Evolutionary conservation across 257 asterid species (phyloP).

Genomic region (Perilla frutescens): DNA sequence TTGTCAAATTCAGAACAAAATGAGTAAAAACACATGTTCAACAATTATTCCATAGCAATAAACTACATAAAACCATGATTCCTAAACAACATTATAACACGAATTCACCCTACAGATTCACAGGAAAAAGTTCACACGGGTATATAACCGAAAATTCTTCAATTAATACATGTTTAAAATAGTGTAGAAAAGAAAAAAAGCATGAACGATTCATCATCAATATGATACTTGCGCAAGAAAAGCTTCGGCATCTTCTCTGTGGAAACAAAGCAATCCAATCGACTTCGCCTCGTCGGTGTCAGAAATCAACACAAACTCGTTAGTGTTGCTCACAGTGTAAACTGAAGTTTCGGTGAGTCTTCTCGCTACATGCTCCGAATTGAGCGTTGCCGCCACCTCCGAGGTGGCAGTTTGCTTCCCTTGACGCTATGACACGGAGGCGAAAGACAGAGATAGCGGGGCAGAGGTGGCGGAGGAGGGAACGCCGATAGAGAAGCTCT

Average conservation of each 20-base stretch:
- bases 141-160: neutral
- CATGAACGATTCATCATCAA: neutral
- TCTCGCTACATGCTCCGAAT: slow-evolving; percentile 73
- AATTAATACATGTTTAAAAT: neutral
- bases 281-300: slow-evolving; percentile 76
- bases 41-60: neutral
- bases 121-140: neutral
- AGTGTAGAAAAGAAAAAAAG: neutral
- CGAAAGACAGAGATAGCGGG: slow-evolving; percentile 60
- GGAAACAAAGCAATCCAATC: slow-evolving; percentile 92
- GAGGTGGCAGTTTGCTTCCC: slow-evolving; percentile 42
- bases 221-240: slow-evolving; percentile 83
- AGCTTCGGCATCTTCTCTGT: slow-evolving; percentile 89
- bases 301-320: slow-evolving; percentile 89
- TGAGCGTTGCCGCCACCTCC: slow-evolving; percentile 43
- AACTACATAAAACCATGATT: neutral
- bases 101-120: slow-evolving; percentile 12
- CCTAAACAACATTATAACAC: neutral
- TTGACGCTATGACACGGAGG: slow-evolving; percentile 75
- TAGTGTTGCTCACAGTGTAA: slow-evolving; percentile 86
- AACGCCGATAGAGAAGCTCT: slow-evolving; percentile 53
- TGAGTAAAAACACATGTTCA: neutral
- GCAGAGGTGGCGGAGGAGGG: slow-evolving; percentile 36
- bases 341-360: slow-evolving; percentile 82
- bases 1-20: too few species aligned